Evolutionary conservation across 179 eudicot species (phyloP).

Genomic region (Heliamphora pulchella): DNA sequence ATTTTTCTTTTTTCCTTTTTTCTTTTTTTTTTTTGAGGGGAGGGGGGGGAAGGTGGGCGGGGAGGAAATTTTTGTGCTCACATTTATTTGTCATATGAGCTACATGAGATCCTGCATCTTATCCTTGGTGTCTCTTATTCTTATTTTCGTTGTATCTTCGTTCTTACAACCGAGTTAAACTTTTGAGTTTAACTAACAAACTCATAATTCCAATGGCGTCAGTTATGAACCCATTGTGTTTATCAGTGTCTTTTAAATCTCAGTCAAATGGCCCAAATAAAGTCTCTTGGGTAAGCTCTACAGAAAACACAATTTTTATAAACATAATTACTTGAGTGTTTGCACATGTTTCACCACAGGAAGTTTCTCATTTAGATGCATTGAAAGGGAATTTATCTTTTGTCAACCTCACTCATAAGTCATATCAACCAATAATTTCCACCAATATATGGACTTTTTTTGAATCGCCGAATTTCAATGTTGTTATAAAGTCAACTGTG

Average conservation of each 20-base stretch:
- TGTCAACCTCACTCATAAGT: neutral
- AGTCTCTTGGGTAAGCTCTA: neutral
- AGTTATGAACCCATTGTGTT: neutral
- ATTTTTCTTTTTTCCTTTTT: neutral
- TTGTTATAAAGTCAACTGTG: neutral
- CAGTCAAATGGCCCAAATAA: neutral
- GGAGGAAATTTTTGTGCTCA: neutral
- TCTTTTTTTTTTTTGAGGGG: neutral
- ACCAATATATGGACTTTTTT: neutral
- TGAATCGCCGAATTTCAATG: neutral
- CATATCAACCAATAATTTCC: neutral
- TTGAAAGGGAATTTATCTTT: too few species aligned
- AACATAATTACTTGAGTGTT: neutral
- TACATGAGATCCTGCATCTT: neutral
- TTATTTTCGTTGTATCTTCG: neutral
- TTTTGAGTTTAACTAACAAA: neutral
- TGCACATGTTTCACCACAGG: neutral
- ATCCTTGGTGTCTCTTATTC: neutral
- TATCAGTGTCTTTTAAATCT: neutral
- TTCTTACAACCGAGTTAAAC: too few species aligned
- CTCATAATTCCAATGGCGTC: neutral
- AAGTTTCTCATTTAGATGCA: neutral
- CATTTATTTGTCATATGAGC: neutral
- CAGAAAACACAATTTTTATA: neutral
- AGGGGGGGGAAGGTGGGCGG: neutral